phyloP scores from a whole-genome alignment of 768 basidiomycete genomes.

The Mycena epipterygia region DNA sequence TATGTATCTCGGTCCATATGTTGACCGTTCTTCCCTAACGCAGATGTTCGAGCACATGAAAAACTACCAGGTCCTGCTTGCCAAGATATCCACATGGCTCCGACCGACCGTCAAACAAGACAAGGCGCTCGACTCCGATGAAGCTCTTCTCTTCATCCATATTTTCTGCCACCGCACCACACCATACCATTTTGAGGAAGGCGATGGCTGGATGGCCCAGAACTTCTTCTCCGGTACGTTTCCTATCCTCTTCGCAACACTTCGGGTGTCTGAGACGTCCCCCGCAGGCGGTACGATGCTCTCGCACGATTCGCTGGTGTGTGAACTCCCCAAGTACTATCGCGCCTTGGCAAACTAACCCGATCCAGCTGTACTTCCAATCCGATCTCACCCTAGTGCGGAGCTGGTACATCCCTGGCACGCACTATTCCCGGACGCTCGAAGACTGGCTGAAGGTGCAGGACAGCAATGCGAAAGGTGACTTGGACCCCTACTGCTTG shows the following conservation, averaged over 20 bases:
- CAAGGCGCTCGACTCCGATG: slow-evolving; percentile 42
- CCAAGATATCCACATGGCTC: slow-evolving; percentile 77
- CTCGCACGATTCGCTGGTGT: slow-evolving; percentile 71
- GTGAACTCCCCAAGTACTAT: slow-evolving; percentile 25
- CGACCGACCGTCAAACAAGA: slow-evolving; percentile 49
- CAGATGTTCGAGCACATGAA: slow-evolving; percentile 87
- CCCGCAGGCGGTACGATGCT: slow-evolving; percentile 77
- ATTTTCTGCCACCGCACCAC: slow-evolving; percentile 76
- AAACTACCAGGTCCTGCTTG: slow-evolving; percentile 73
- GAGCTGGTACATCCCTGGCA: slow-evolving; percentile 75
- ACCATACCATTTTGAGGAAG: slow-evolving; percentile 78
- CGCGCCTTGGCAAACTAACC: background rate
- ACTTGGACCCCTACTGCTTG: background rate
- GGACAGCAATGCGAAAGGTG: slow-evolving; percentile 63
- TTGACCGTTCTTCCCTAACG: background rate
- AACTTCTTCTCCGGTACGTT: slow-evolving; percentile 74
- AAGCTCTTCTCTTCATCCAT: slow-evolving; percentile 75
- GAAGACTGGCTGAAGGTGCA: slow-evolving; percentile 77
- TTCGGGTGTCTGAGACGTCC: background rate
- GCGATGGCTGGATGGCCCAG: slow-evolving; percentile 82
- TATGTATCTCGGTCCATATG: background rate
- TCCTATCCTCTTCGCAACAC: background rate
- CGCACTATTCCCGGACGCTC: slow-evolving; percentile 72
- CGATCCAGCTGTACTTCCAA: slow-evolving; percentile 72
- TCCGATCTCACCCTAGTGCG: slow-evolving; percentile 68